Evolutionary conservation across 2,329 filamentous ascomycete species (phyloP).

Genomic region (Talaromyces sp.): DNA sequence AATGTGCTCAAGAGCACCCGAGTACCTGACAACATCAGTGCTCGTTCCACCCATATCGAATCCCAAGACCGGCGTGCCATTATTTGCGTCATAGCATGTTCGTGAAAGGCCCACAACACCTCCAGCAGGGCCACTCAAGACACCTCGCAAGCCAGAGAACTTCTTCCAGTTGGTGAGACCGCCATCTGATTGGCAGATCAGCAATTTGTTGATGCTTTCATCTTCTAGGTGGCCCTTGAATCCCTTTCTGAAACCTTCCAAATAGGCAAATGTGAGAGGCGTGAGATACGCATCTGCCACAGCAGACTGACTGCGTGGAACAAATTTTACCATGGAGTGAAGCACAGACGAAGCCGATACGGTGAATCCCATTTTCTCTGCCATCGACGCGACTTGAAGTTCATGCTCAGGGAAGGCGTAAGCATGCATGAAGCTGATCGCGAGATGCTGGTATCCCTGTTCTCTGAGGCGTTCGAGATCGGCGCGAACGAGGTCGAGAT

Average conservation of each 20-base stretch:
- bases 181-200: slow-evolving; percentile 80
- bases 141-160: slow-evolving; percentile 83
- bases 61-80: slow-evolving; percentile 33
- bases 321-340: slow-evolving; percentile 82
- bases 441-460: slow-evolving; percentile 72
- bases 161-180: slow-evolving; percentile 56
- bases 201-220: not conserved
- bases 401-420: slow-evolving; percentile 88
- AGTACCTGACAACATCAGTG: slow-evolving; percentile 83
- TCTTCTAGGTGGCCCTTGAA: slow-evolving; percentile 72
- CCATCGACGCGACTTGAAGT: slow-evolving; percentile 70
- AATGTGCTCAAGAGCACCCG: slow-evolving; percentile 83
- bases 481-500: slow-evolving; percentile 53
- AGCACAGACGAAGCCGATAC: slow-evolving; percentile 75
- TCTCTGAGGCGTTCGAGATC: slow-evolving; percentile 68
- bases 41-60: slow-evolving; percentile 75
- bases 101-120: slow-evolving; percentile 90
- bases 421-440: slow-evolving; percentile 83
- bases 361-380: slow-evolving; percentile 73
- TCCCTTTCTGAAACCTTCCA: slow-evolving; percentile 55
- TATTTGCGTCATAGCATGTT: slow-evolving; percentile 81
- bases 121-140: slow-evolving; percentile 84
- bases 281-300: slow-evolving; percentile 78
- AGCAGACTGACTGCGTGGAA: slow-evolving; percentile 71
- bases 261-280: slow-evolving; percentile 72